A percentile compares a stretch with the other conserved stretches of the same genome.
These are phyloP conservation scores for Panus rudis DNA, from an alignment of 768 basidiomycete species.

Conservation along the genomic window DNA sequence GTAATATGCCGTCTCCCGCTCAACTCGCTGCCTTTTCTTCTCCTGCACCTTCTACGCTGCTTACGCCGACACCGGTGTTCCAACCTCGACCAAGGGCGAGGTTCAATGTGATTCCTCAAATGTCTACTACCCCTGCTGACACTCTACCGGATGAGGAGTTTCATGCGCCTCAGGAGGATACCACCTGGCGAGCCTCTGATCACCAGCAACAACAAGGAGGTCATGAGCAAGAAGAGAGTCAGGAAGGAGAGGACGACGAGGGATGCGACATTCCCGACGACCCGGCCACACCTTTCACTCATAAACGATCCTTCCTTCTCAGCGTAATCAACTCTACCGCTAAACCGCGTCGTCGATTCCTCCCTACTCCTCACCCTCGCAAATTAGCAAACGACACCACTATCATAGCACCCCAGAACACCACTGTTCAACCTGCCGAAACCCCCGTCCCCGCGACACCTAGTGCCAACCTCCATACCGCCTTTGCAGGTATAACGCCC, in stretches of 20 bases:
- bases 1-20: slow-evolving; percentile 25
- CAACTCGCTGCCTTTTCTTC: slow-evolving; percentile 43
- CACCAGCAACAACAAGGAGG: slow-evolving; percentile 8
- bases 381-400: slow-evolving; percentile 4
- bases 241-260: slow-evolving; percentile 4
- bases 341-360: slow-evolving; percentile 58
- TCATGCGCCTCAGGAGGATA: slow-evolving; percentile 17
- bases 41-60: slow-evolving; percentile 45
- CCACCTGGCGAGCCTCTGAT: slow-evolving; percentile 9
- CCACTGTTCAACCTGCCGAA: slow-evolving; percentile 11
- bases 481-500: slow-evolving; percentile 62
- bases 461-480: slow-evolving; percentile 34
- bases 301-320: slow-evolving; percentile 75
- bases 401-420: neutral
- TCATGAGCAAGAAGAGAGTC: slow-evolving; percentile 2
- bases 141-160: slow-evolving; percentile 15
- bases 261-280: slow-evolving; percentile 25
- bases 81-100: slow-evolving; percentile 55
- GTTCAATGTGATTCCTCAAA: slow-evolving; percentile 42
- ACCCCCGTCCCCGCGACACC: slow-evolving; percentile 27
- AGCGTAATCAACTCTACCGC: slow-evolving; percentile 79
- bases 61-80: slow-evolving; percentile 67
- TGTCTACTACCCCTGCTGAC: slow-evolving; percentile 19
- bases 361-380: slow-evolving; percentile 54
- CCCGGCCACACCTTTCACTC: slow-evolving; percentile 60